These are phyloP conservation scores for Gaeumannomyces sp. DNA, from an alignment of 2,329 filamentous ascomycete species.

Conservation along the genomic window DNA sequence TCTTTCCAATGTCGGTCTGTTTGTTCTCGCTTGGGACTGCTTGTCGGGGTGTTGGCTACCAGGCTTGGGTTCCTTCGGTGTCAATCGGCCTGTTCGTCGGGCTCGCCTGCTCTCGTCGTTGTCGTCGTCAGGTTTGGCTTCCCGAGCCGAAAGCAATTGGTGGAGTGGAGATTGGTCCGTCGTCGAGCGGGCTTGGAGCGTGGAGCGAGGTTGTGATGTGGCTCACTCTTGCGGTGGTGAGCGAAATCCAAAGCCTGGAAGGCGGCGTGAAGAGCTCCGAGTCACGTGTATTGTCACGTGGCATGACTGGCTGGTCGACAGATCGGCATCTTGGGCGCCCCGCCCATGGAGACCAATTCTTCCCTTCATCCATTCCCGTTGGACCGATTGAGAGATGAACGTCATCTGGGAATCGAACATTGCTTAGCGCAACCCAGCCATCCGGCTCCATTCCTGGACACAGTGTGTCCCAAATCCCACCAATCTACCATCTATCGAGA, in stretches of 20 bases:
- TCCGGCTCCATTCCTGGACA: no score
- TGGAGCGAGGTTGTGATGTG: neutral
- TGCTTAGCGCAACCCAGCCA: no score
- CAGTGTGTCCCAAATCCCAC: no score
- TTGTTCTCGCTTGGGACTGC: neutral
- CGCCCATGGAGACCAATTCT: no score
- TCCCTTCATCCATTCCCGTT: no score
- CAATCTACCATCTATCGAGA: neutral
- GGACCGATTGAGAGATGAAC: no score
- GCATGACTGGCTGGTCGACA: no score
- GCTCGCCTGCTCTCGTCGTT: neutral
- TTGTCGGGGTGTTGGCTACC: neutral
- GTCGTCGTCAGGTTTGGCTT: neutral
- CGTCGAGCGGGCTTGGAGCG: neutral
- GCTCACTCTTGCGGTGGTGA: neutral
- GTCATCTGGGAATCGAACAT: no score
- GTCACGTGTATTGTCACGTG: neutral
- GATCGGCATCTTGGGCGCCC: no score
- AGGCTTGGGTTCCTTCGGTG: no score
- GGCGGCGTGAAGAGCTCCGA: neutral
- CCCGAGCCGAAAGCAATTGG: neutral
- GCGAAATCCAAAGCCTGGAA: slow-evolving; percentile 4
- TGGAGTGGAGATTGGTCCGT: slow-evolving; percentile 8
- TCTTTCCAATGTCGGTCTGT: neutral
- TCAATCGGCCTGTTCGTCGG: neutral